Conservation (phyloP, 2,329 filamentous ascomycete species). For the Penicillium sp. region DNA sequence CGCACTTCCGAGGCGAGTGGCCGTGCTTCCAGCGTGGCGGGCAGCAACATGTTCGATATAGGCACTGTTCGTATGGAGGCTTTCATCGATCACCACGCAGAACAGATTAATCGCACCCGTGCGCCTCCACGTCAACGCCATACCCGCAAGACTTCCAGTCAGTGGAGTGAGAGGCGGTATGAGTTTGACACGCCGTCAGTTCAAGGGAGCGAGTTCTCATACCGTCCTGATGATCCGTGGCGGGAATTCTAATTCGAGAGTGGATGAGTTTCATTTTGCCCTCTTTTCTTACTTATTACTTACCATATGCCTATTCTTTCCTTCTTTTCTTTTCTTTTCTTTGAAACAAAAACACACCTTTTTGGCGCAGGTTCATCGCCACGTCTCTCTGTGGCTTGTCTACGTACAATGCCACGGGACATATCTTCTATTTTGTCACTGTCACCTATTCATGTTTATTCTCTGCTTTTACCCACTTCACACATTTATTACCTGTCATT, state of each 20-base stretch:
- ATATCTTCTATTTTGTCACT: neutral
- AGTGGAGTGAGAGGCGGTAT: conserved; percentile 33
- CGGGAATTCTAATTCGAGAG: conserved; percentile 40
- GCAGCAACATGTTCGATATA: conserved; percentile 74
- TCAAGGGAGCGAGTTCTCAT: conserved; percentile 40
- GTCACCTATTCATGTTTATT: neutral
- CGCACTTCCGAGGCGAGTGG: conserved; percentile 53
- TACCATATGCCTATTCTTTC: neutral
- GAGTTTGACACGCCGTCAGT: conserved; percentile 37
- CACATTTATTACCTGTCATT: neutral
- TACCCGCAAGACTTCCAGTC: conserved; percentile 31
- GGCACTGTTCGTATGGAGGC: conserved; percentile 96
- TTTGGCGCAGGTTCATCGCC: neutral
- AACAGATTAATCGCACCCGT: conserved; percentile 30
- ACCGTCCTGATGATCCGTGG: conserved; percentile 47
- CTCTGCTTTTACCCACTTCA: neutral
- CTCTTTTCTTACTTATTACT: neutral
- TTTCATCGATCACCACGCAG: conserved; percentile 65
- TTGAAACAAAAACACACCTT: neutral
- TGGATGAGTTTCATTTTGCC: neutral
- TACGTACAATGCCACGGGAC: neutral
- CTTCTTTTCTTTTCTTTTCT: neutral
- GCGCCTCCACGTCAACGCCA: conserved; percentile 24
- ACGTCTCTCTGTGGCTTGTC: neutral
- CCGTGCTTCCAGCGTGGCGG: conserved; percentile 41